Evolutionary conservation across 139 green algal genomes (phyloP), one percentile per base, ranked within the genome.

Genomic region (Micractinium sp.): DNA sequence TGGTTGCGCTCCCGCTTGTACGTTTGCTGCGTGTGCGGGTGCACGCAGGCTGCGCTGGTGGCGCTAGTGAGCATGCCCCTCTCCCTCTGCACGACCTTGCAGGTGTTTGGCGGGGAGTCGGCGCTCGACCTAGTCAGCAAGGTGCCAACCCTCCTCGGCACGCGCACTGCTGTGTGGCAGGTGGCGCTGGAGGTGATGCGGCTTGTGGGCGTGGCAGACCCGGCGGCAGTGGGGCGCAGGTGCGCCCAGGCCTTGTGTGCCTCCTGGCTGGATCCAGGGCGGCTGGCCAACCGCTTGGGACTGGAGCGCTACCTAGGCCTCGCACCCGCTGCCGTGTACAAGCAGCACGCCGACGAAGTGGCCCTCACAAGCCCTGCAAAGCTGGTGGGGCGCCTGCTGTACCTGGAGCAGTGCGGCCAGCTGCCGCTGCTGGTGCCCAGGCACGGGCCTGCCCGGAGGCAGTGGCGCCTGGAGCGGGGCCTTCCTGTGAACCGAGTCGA

Each of bases 391-490:
- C 82, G 82, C 56, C 61, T 86, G 60, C 60, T 86, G 35, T 86
- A 53, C 82, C 61, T 86, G 82, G 31, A 86, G 60, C 82, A 86
- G 35, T 7, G 33, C 16, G 61, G 82, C 36, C n/a, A 63, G 82
- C 61, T 63, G 82, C 82, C 77, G 82, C 82, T 86, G 60, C 56
- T 86, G 56, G 56, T n/a, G n/a, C n/a, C n/a, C 60, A 60, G 60
- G 75, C 53, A 86, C 75, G 33, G 16, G 1, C n/a, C n/a, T 18
- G 81, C 7, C 0, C n/a, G 18, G 15, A n/a, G 31, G 19, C 81
- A 76, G 56, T 86, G 81, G 81, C 81, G 81, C 56, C 81, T 20
- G 81, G 56, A 86, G 81, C 56, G n/a, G 16, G 35, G 82, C 29
- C 36, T 63, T 29, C 56, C 31, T 22, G 56, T 39, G 14, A 35